Base-by-base conservation (phyloP, 768 basidiomycete species). In the Rhizopogon vinicolor region DNA sequence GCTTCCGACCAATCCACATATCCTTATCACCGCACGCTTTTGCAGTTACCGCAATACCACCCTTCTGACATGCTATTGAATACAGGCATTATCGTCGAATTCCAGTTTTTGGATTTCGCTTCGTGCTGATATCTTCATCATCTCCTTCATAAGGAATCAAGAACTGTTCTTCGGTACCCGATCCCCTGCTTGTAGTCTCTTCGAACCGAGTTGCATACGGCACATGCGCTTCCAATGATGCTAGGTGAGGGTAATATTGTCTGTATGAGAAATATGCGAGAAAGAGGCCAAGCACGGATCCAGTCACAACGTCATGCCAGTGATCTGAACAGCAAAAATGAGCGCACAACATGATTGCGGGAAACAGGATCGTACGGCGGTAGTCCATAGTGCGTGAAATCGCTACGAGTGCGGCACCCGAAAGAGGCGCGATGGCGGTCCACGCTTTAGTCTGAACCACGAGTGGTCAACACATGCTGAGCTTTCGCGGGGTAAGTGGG, bases 351-450 rank as follows among this genome's bases (percentile, higher is more conserved):
- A 3, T 12, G n/a, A 31, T 13, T 16, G 37, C 5, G 18, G 44
- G 4, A 14, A 31, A 16, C 7, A 29, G 41, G n/a, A 7, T 19
- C 84, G 56, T 65, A 91, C 89, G 92, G 59, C 93, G 81, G 61
- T 89, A 88, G 68, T 96, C 94, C 89, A 95, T 94, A 0, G 91
- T 94, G n/a, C 94, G 84, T 5, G 87, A 86, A 55, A 93, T 80
- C 5, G 89, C 89, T 3, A 92, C 83, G 7, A 87, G 74, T 5
- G 83, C 73, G 0, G 93, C 93, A 2, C 79, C 87, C 10, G 84
- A 71, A 39, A 96, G 79, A 1, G 96, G 96, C 0, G 81, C 64
- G 1, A 96, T 67, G 0, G 86, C 74, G 29, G 94, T 62, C 95
- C 95, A 99, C 5, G 89, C 87, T 70, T 93, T 94, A 16, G 75